Percentiles rank a stretch among this genome's conserved stretches.
Evolutionary conservation across 352 stramenopile genomes (phyloP).

Genomic region (Globisporangium echinulatum): DNA sequence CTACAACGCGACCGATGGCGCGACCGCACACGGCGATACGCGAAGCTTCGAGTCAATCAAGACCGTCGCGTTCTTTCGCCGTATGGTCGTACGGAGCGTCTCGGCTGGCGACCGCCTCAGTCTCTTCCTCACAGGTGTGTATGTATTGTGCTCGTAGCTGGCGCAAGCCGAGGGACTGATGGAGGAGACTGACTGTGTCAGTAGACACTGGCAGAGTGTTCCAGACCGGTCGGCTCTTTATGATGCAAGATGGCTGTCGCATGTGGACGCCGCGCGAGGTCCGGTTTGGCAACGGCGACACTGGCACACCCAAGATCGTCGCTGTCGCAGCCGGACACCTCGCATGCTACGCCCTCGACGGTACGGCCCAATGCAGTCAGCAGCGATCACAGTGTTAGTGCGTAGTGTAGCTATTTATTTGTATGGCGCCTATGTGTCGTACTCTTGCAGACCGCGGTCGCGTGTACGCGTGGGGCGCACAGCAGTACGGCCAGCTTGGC

Average conservation of each 20-base stretch:
- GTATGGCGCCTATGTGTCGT: background rate
- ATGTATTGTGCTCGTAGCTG: background rate
- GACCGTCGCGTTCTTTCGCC: conserved; percentile 28
- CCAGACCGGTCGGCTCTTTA: conserved; percentile 44
- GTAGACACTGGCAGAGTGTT: conserved; percentile 32
- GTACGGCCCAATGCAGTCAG: conserved; percentile 10
- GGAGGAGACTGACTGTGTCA: background rate
- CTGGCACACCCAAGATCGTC: conserved; percentile 19
- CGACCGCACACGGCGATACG: conserved; percentile 32
- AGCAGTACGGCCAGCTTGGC: conserved; percentile 53
- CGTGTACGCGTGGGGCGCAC: conserved; percentile 53
- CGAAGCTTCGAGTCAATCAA: conserved; percentile 21
- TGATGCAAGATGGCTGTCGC: conserved; percentile 40
- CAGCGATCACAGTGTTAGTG: background rate
- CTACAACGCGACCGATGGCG: conserved; percentile 42
- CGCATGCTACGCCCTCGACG: conserved; percentile 51
- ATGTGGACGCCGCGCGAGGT: conserved; percentile 52
- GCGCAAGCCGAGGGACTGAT: background rate
- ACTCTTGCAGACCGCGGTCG: conserved; percentile 24
- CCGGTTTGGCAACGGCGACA: conserved; percentile 3
- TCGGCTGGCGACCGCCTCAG: conserved; percentile 52
- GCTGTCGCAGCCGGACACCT: conserved; percentile 41
- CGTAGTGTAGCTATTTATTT: background rate
- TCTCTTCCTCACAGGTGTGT: conserved; percentile 48
- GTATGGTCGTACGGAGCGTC: conserved; percentile 25